phyloP scores from a whole-genome alignment of 768 basidiomycete genomes.

The Boletus rubescentipes region DNA sequence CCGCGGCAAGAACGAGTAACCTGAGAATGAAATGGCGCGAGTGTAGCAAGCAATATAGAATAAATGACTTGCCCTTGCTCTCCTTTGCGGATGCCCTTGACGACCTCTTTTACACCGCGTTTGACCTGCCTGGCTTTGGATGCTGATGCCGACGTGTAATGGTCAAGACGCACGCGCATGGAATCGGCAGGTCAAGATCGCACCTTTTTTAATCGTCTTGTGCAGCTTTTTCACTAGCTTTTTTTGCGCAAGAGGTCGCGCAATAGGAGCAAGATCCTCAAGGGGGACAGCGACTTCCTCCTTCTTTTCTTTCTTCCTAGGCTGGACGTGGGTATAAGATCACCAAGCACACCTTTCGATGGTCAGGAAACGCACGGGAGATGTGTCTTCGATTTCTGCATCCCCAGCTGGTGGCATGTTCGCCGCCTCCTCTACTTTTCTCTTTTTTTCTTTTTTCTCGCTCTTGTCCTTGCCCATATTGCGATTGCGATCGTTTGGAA shows the following conservation, averaged over 20 bases:
- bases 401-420: slow-evolving; percentile 36
- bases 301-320: slow-evolving; percentile 61
- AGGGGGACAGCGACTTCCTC: slow-evolving; percentile 61
- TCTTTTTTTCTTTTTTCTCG: slow-evolving; percentile 75
- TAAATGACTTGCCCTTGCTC: slow-evolving; percentile 79
- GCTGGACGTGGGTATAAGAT: slow-evolving; percentile 25
- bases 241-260: slow-evolving; percentile 88
- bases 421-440: slow-evolving; percentile 41
- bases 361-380: slow-evolving; percentile 28
- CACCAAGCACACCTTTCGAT: slow-evolving; percentile 30
- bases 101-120: slow-evolving; percentile 97
- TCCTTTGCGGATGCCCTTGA: slow-evolving; percentile 95
- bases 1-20: slow-evolving; percentile 88
- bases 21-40: slow-evolving; percentile 38
- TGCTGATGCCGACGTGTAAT: slow-evolving; percentile 44
- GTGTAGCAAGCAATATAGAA: background rate
- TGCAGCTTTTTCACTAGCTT: slow-evolving; percentile 94
- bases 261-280: slow-evolving; percentile 91
- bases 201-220: slow-evolving; percentile 92
- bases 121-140: slow-evolving; percentile 95
- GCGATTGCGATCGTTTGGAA: background rate
- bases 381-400: slow-evolving; percentile 45
- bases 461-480: slow-evolving; percentile 72
- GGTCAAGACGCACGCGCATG: background rate
- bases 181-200: background rate